phyloP scores from a whole-genome alignment of 1,139 yeast species.

The Diutina catenulata region DNA sequence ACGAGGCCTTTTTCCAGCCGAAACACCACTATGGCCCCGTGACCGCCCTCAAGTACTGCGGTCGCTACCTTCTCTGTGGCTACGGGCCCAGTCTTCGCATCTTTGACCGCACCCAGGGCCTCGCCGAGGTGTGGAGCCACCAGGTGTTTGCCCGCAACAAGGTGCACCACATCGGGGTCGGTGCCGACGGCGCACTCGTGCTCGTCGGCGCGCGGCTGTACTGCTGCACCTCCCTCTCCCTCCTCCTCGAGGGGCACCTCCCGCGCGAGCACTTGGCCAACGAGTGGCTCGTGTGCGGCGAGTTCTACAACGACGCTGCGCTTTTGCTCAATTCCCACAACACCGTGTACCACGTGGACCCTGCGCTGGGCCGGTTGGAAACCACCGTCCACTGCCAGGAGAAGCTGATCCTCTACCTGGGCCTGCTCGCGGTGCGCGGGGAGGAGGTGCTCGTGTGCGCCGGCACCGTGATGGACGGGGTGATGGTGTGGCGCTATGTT shows the following conservation, averaged over 20 bases:
- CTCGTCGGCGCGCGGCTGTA: slow-evolving; percentile 71
- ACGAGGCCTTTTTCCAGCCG: slow-evolving; percentile 14
- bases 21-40: slow-evolving; percentile 62
- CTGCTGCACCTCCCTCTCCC: slow-evolving; percentile 23
- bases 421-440: slow-evolving; percentile 44
- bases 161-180: slow-evolving; percentile 57
- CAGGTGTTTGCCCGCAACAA: slow-evolving; percentile 58
- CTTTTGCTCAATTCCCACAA: slow-evolving; percentile 70
- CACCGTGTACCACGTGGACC: slow-evolving; percentile 39
- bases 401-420: slow-evolving; percentile 79
- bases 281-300: slow-evolving; percentile 70
- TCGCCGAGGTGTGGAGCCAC: slow-evolving; percentile 24
- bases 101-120: slow-evolving; percentile 27
- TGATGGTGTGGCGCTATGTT: slow-evolving; percentile 68
- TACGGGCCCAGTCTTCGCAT: slow-evolving; percentile 60
- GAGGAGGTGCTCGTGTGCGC: slow-evolving; percentile 52
- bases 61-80: slow-evolving; percentile 43
- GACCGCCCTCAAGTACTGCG: slow-evolving; percentile 43
- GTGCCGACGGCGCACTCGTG: slow-evolving; percentile 21
- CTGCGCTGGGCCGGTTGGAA: slow-evolving; percentile 7
- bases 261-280: slow-evolving; percentile 39
- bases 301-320: slow-evolving; percentile 25
- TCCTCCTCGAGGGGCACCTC: slow-evolving; percentile 15
- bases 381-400: slow-evolving; percentile 47
- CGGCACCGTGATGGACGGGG: slow-evolving; percentile 89